Conservation (phyloP, 2,329 filamentous ascomycete species). For the Dendryphion nanum region DNA sequence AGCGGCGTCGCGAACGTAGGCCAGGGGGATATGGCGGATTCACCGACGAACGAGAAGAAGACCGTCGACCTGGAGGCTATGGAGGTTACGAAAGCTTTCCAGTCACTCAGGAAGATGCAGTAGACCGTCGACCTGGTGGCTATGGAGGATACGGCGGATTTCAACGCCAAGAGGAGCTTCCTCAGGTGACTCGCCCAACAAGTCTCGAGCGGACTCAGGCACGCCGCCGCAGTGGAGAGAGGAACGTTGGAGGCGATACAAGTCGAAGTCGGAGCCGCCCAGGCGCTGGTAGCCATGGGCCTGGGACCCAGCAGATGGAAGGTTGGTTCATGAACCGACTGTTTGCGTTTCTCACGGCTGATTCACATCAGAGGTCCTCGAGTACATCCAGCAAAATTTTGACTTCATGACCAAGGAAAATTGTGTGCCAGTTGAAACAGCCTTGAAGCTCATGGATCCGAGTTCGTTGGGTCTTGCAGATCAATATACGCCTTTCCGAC, state of each 20-base stretch:
- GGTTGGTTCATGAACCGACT: slow-evolving; percentile 23
- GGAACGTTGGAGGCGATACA: slow-evolving; percentile 12
- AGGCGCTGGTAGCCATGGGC: slow-evolving; percentile 31
- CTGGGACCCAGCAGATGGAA: slow-evolving; percentile 44
- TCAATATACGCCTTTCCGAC: slow-evolving; percentile 80
- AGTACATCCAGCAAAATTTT: slow-evolving; percentile 86
- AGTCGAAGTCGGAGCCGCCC: slow-evolving; percentile 35
- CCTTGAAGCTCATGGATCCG: slow-evolving; percentile 89
- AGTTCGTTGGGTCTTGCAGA: slow-evolving; percentile 91
- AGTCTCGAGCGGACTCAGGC: slow-evolving; percentile 45
- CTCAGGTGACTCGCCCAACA: slow-evolving; percentile 33
- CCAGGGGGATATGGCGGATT: slow-evolving; percentile 42
- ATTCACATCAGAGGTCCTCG: slow-evolving; percentile 58
- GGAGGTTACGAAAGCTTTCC: slow-evolving; percentile 20
- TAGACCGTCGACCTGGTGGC: neutral
- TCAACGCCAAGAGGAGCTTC: slow-evolving; percentile 21
- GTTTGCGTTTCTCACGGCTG: slow-evolving; percentile 1
- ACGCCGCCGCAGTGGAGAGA: slow-evolving; percentile 42
- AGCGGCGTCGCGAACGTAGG: slow-evolving; percentile 32
- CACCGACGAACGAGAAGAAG: slow-evolving; percentile 1
- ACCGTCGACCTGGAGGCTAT: slow-evolving; percentile 6
- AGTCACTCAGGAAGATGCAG: slow-evolving; percentile 1
- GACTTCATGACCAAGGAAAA: slow-evolving; percentile 84
- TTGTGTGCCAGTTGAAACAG: slow-evolving; percentile 89
- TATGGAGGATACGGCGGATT: slow-evolving; percentile 20